Evolutionary conservation across 2,329 filamentous ascomycete genomes (phyloP), one percentile per base, ranked within the genome.

Genomic region (Colletotrichum chrysophilum): DNA sequence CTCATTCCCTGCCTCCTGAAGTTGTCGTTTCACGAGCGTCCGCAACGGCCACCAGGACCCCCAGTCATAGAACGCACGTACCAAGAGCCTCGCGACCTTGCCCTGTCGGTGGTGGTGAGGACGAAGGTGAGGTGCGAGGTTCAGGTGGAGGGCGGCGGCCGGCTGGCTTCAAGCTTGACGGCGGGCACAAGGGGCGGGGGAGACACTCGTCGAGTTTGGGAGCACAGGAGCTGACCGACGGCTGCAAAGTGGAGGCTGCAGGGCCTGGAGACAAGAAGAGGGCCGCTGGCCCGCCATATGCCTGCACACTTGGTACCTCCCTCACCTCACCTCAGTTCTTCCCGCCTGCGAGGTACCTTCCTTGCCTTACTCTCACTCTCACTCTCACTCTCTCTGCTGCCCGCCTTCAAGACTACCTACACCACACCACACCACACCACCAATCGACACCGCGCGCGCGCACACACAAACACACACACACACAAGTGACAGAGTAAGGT

Each of bases 11-110:
- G 58, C 48, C 70, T 65, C 70, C 43, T 74, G 64, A 76, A 48
- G 48, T 48, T 76, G 74, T 69, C 65, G 74, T 76, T 76, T 76
- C 74, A 76, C 74, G 70, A 76, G 48, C 65, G 74, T 76, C 65
- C 70, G 74, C 58, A 76, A 76, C 70, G 70, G 74, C 65, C 74
- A 68, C 65, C 74, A 69, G 70, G 64, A 74, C 64, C 74, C 73
- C 64, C 70, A 18, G 70, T 60, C 65, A 69, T 74, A 32, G 21
- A 69, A 24, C 34, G 74, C 70, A 58, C 64, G 58, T 28, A 69
- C 74, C 74, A 48, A 65, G 34, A 64, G 36, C 34, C 56, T 76
- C 69, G 70, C 43, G 62, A 72, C 73, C 56, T 73, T 75, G 73
- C 73, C 73, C 66, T 73, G 72, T 75, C 38, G 36, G 72, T 75